A percentile compares a stretch with the other conserved stretches of the same genome.
phyloP scores from a whole-genome alignment of 495 filamentous ascomycete species.

The Rostrohypoxylon terebratum region DNA sequence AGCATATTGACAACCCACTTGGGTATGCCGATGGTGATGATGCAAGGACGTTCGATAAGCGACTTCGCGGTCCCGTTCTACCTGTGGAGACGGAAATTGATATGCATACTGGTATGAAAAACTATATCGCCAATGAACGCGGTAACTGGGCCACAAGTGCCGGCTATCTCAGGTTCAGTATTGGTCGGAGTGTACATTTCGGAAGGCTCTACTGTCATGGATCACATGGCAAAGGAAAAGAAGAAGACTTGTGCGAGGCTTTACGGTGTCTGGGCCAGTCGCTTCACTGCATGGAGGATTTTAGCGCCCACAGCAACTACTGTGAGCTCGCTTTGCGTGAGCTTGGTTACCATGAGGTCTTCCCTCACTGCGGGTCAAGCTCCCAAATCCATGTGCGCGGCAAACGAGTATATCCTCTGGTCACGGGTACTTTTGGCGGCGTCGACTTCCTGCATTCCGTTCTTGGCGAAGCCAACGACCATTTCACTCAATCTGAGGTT shows the following conservation, averaged over 20 bases:
- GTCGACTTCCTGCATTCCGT: slow-evolving; percentile 98
- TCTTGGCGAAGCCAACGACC: slow-evolving; percentile 94
- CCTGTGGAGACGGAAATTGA: slow-evolving; percentile 86
- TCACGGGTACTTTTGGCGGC: slow-evolving; percentile 91
- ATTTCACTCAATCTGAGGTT: slow-evolving; percentile 95
- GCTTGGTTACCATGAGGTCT: slow-evolving; percentile 83
- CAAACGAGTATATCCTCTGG: slow-evolving; percentile 82
- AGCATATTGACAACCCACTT: slow-evolving; percentile 93
- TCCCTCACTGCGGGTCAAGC: slow-evolving; percentile 81
- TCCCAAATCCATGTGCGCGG: slow-evolving; percentile 80
- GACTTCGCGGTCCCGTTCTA: slow-evolving; percentile 80
- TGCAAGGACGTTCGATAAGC: slow-evolving; percentile 84
- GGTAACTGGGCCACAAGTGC: slow-evolving; percentile 87
- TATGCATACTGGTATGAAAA: slow-evolving; percentile 92
- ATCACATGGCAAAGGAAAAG: slow-evolving; percentile 70
- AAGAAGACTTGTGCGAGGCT: slow-evolving; percentile 90
- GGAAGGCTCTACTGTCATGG: slow-evolving; percentile 87
- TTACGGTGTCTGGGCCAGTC: slow-evolving; percentile 87
- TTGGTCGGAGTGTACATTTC: slow-evolving; percentile 87
- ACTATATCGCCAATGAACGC: slow-evolving; percentile 94
- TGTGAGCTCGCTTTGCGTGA: slow-evolving; percentile 88
- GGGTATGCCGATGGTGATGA: slow-evolving; percentile 91
- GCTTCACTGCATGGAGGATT: slow-evolving; percentile 94
- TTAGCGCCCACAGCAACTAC: slow-evolving; percentile 96
- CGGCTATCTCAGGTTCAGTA: slow-evolving; percentile 89